A percentile compares a stretch with the other conserved stretches of the same genome.
These are phyloP conservation scores for Globisporangium cederbergense DNA, from an alignment of 352 stramenopile species.

Conservation along the genomic window DNA sequence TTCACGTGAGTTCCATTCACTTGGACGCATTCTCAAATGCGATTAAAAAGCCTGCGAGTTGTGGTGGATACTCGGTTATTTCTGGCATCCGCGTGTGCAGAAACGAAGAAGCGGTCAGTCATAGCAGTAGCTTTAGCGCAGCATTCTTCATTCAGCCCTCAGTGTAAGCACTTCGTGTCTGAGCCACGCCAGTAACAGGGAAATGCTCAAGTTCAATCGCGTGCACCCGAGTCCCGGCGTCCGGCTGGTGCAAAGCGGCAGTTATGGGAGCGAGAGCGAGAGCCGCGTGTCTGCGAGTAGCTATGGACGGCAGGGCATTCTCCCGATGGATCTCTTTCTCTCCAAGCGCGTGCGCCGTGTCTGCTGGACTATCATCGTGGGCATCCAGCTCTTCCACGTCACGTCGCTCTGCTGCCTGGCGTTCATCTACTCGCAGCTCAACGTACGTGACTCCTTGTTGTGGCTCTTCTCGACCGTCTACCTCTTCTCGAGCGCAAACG, in stretches of 20 bases:
- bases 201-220: constrained; percentile 2
- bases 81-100: too few species aligned
- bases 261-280: background rate
- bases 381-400: constrained; percentile 10
- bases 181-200: background rate
- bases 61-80: too few species aligned
- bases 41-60: too few species aligned
- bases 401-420: background rate
- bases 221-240: constrained; percentile 8
- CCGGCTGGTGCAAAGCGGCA: background rate
- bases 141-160: too few species aligned
- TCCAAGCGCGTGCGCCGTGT: background rate
- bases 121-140: too few species aligned
- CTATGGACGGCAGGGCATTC: background rate
- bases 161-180: too few species aligned
- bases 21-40: too few species aligned
- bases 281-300: background rate
- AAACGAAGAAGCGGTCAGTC: too few species aligned
- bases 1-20: too few species aligned
- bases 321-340: constrained; percentile 9
- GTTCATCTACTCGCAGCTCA: constrained; percentile 7
- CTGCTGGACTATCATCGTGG: constrained; percentile 9
- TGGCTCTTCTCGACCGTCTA: constrained; percentile 12
- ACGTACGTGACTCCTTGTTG: constrained; percentile 3
- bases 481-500: constrained; percentile 6